Percentiles rank a stretch among this genome's conserved stretches.
These are phyloP conservation scores for Lagenidium giganteum DNA, from an alignment of 352 stramenopile species.

Conservation along the genomic window DNA sequence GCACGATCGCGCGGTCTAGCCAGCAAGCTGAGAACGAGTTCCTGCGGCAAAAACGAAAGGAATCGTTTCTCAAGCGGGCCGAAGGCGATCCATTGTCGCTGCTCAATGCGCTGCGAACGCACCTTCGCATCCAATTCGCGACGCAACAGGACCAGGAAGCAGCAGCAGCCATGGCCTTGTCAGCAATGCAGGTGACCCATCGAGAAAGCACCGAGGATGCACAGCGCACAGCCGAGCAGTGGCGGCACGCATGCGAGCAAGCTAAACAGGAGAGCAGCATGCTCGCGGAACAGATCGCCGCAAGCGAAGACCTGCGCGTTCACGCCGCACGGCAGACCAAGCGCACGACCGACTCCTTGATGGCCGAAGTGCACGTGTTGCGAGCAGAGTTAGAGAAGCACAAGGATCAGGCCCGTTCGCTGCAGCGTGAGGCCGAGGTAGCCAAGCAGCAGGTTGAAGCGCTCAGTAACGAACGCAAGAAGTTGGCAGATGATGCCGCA, in stretches of 20 bases:
- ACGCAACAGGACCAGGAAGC: conserved; percentile 32
- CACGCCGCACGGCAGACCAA: conserved; percentile 28
- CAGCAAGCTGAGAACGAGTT: conserved; percentile 30
- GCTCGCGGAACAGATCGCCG: conserved; percentile 25
- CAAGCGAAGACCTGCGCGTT: conserved; percentile 21
- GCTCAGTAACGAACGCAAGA: conserved; percentile 21
- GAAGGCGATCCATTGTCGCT: conserved; percentile 64
- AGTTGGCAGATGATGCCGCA: conserved; percentile 16
- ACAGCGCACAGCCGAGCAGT: conserved; percentile 24
- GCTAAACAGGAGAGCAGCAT: conserved; percentile 21
- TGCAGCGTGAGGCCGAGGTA: too few species aligned
- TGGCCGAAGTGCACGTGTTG: conserved; percentile 15
- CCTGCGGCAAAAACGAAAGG: conserved; percentile 39
- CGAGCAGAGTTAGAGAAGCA: conserved; percentile 6
- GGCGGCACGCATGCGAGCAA: conserved; percentile 22
- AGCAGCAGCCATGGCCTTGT: too few species aligned
- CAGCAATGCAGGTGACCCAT: too few species aligned
- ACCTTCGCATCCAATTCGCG: conserved; percentile 61
- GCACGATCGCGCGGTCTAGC: neutral
- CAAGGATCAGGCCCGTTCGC: conserved; percentile 5
- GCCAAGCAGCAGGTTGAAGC: conserved; percentile 15
- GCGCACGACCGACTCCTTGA: conserved; percentile 24
- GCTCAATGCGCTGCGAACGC: conserved; percentile 59
- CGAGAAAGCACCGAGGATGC: too few species aligned
- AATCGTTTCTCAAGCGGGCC: conserved; percentile 47